Evolutionary conservation across 306 rosid genomes (phyloP).

Genomic region (Myrica gale): DNA sequence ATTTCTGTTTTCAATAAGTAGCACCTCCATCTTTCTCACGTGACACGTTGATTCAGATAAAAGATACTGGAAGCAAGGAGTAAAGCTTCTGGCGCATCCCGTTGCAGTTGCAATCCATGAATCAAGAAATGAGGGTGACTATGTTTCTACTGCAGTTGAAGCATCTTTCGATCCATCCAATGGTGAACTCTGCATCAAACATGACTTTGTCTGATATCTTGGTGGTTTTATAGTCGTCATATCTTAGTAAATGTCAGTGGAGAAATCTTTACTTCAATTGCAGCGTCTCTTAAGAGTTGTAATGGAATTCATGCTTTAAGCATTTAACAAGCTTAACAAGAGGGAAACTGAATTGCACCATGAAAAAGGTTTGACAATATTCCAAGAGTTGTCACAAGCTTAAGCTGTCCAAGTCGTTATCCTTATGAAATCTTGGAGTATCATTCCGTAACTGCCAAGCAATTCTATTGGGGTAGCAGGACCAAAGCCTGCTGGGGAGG

Average conservation of each 20-base stretch:
- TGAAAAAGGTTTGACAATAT: neutral
- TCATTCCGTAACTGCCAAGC: too few species aligned
- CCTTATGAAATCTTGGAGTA: too few species aligned
- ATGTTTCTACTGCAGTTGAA: slow-evolving; percentile 51
- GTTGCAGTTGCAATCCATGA: slow-evolving; percentile 43
- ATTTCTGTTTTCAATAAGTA: neutral
- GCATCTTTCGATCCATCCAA: slow-evolving; percentile 62
- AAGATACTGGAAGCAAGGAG: slow-evolving; percentile 93
- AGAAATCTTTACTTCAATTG: neutral
- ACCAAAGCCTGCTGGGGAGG: too few species aligned
- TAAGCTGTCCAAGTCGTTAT: too few species aligned
- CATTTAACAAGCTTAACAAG: too few species aligned
- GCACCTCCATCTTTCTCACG: slow-evolving; percentile 11
- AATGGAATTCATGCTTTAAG: neutral
- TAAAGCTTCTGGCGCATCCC: slow-evolving; percentile 77
- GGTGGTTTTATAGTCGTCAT: neutral
- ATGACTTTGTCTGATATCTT: slow-evolving; percentile 39
- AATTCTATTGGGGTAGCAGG: too few species aligned
- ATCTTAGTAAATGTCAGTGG: neutral
- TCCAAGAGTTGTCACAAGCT: too few species aligned
- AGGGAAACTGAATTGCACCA: neutral
- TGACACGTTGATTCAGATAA: slow-evolving; percentile 53
- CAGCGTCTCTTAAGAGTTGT: neutral
- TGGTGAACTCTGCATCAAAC: slow-evolving; percentile 51
- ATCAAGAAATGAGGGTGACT: slow-evolving; percentile 21